Evolutionary conservation across 768 basidiomycete species (phyloP).

Genomic region (Tylopilus sp.): DNA sequence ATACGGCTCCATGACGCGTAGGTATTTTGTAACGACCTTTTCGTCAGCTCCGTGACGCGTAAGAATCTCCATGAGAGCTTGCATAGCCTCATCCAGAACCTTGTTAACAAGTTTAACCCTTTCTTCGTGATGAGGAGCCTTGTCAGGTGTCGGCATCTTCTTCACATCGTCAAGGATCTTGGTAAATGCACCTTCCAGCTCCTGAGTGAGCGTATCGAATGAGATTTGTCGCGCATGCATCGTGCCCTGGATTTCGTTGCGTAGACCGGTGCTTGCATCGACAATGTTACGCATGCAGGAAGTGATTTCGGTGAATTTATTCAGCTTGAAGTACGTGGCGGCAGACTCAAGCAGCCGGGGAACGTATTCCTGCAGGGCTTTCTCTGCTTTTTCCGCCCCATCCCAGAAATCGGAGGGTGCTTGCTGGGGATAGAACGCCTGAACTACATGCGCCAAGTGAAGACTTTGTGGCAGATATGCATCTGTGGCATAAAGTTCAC

Average conservation of each 20-base stretch:
- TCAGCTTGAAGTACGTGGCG: too few relatives aligned
- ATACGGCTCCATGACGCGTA: slow-evolving; percentile 5
- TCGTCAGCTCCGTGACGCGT: slow-evolving; percentile 5
- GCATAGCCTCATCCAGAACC: slow-evolving; percentile 1
- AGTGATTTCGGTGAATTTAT: too few relatives aligned
- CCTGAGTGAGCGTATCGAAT: too few relatives aligned
- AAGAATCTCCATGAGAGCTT: too few relatives aligned
- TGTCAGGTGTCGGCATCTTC: too few relatives aligned
- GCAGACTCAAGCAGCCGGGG: slow-evolving; percentile 7
- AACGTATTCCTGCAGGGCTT: slow-evolving; percentile 2
- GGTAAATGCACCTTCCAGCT: too few relatives aligned
- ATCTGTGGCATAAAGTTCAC: not conserved
- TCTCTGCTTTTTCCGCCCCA: not conserved
- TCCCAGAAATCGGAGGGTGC: slow-evolving; percentile 13
- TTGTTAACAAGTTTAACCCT: slow-evolving; percentile 6
- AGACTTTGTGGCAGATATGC: not conserved
- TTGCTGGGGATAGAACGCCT: not conserved
- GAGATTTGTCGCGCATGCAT: too few relatives aligned
- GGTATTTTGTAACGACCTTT: slow-evolving; percentile 1
- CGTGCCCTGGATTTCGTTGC: too few relatives aligned
- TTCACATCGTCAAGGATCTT: not conserved
- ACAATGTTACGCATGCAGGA: too few relatives aligned
- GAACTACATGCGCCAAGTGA: not conserved
- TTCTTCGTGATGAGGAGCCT: slow-evolving; percentile 1
- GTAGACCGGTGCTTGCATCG: too few relatives aligned